Conservation (phyloP, 257 asterid species). For the Petunia secreta region DNA sequence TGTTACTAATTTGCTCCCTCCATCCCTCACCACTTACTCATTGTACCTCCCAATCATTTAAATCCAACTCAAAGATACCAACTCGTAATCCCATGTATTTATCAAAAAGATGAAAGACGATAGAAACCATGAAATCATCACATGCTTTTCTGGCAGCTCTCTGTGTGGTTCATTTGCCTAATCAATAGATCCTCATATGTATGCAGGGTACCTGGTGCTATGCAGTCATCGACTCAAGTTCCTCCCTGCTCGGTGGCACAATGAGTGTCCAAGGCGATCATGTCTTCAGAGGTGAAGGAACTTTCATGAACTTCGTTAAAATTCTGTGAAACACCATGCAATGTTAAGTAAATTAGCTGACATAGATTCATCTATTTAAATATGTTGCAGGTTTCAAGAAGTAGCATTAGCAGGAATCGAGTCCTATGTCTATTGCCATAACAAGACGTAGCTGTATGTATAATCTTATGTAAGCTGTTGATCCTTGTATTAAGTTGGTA, state of each 20-base stretch:
- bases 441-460: slow-evolving; percentile 10
- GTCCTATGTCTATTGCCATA: neutral
- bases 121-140: neutral
- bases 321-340: neutral
- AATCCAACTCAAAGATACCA: neutral
- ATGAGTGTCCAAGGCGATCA: slow-evolving; percentile 26
- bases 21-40: neutral
- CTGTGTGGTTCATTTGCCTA: slow-evolving; percentile 15
- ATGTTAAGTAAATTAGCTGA: neutral
- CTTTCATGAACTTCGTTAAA: neutral
- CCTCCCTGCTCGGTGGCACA: slow-evolving; percentile 41
- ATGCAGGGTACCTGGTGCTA: slow-evolving; percentile 41
- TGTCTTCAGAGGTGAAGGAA: slow-evolving; percentile 20
- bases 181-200: slow-evolving; percentile 8
- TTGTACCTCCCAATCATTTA: neutral
- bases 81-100: too few relatives aligned
- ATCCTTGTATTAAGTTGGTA: slow-evolving; percentile 17
- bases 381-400: slow-evolving; percentile 14
- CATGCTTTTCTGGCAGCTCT: neutral
- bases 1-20: neutral
- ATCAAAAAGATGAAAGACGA: too few relatives aligned
- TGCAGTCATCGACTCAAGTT: slow-evolving; percentile 26
- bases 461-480: neutral
- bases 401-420: neutral
- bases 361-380: slow-evolving; percentile 1